These are phyloP conservation scores for Collybia mongolica DNA, from an alignment of 768 basidiomycete genomes.

Conservation along the genomic window DNA sequence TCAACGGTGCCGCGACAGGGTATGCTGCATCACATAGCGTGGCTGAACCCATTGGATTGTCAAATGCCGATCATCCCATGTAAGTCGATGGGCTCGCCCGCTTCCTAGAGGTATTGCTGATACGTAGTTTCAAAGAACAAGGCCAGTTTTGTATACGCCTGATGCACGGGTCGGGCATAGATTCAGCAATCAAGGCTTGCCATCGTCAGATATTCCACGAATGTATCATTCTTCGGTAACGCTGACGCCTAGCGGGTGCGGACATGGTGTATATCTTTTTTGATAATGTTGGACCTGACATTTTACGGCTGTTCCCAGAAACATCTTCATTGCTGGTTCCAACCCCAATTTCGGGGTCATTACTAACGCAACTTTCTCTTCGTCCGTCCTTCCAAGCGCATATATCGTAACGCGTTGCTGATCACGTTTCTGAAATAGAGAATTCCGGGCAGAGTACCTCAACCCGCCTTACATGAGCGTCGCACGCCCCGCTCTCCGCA, in stretches of 20 bases:
- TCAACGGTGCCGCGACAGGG: constrained; percentile 43
- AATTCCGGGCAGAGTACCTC: constrained; percentile 42
- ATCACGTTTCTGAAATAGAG: constrained; percentile 12
- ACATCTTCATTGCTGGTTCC: constrained; percentile 37
- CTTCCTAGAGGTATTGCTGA: background rate
- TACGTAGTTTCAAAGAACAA: constrained; percentile 23
- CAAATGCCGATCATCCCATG: constrained; percentile 23
- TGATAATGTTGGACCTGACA: constrained; percentile 8
- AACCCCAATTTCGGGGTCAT: constrained; percentile 36
- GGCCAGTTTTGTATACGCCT: constrained; percentile 48
- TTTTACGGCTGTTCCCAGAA: background rate
- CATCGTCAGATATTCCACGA: constrained; percentile 43
- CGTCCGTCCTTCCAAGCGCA: constrained; percentile 9
- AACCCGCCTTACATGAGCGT: constrained; percentile 41
- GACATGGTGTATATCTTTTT: constrained; percentile 22
- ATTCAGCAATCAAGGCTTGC: constrained; percentile 43
- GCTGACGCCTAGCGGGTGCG: constrained; percentile 53
- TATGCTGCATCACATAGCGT: constrained; percentile 38
- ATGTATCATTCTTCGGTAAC: constrained; percentile 62
- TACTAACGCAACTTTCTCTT: background rate
- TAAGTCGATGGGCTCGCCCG: constrained; percentile 2
- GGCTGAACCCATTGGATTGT: constrained; percentile 17
- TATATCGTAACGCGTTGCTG: constrained; percentile 17
- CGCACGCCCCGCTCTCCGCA: constrained; percentile 29
- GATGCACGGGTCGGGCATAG: constrained; percentile 37